Conservation (phyloP, 345 rosid genomes). For the Passiflora organensis region DNA sequence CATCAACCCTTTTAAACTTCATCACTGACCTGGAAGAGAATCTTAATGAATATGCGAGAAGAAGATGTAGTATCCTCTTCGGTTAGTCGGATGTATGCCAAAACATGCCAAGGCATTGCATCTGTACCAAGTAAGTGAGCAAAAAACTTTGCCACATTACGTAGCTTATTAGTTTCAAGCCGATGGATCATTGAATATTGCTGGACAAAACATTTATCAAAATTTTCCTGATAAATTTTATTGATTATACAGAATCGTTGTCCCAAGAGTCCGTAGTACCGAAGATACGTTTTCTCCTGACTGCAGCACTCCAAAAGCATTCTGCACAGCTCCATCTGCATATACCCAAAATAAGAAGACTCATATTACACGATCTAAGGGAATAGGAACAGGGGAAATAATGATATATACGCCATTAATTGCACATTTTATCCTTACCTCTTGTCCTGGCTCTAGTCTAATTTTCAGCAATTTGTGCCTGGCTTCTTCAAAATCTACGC, state of each 20-base stretch:
- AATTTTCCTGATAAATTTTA: neutral
- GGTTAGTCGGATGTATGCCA: too few species aligned
- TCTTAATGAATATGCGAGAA: too few species aligned
- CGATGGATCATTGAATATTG: neutral
- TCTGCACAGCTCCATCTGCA: too few species aligned
- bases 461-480: conserved; percentile 92
- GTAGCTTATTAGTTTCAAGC: neutral
- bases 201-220: neutral
- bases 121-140: too few species aligned
- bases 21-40: neutral
- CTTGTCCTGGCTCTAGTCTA: conserved; percentile 97
- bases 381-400: neutral
- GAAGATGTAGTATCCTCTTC: too few species aligned
- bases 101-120: too few species aligned
- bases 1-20: too few species aligned
- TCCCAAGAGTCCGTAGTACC: conserved; percentile 49
- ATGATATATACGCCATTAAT: too few species aligned
- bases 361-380: neutral
- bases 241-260: neutral
- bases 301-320: too few species aligned
- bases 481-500: conserved; percentile 97
- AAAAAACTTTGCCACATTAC: too few species aligned
- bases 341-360: neutral
- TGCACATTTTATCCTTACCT: conserved; percentile 50
- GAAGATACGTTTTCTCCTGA: conserved; percentile 93